These are phyloP conservation scores for Starmerella riodocensis DNA, from an alignment of 805 yeast species.

Conservation along the genomic window DNA sequence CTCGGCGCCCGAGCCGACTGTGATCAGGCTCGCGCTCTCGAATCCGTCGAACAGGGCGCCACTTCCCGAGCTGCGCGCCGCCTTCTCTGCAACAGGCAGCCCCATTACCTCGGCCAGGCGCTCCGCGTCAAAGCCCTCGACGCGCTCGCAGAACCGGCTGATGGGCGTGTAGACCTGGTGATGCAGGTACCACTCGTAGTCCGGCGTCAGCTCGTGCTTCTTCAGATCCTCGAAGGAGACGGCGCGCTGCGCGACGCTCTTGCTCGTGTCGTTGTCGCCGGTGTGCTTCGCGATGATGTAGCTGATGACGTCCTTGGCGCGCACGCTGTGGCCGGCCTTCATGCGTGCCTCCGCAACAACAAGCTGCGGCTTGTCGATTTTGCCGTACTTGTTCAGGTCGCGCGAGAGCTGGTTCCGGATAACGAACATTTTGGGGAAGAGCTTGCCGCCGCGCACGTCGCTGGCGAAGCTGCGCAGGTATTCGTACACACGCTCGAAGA, in stretches of 20 bases:
- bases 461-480: constrained; percentile 50
- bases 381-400: constrained; percentile 69
- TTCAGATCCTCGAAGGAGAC: constrained; percentile 61
- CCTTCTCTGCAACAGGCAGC: constrained; percentile 32
- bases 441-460: constrained; percentile 46
- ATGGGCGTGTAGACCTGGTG: constrained; percentile 86
- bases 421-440: constrained; percentile 54
- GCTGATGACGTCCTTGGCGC: constrained; percentile 82
- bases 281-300: constrained; percentile 57
- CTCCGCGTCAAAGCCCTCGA: constrained; percentile 74
- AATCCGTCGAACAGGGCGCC: constrained; percentile 28
- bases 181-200: constrained; percentile 64
- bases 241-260: constrained; percentile 64
- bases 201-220: constrained; percentile 47
- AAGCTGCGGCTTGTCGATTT: constrained; percentile 45
- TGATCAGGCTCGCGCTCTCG: constrained; percentile 8
- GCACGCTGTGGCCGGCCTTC: constrained; percentile 71
- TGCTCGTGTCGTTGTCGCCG: constrained; percentile 22
- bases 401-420: constrained; percentile 83
- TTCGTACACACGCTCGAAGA: constrained; percentile 11
- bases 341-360: constrained; percentile 77
- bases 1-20: constrained; percentile 42
- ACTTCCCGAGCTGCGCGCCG: constrained; percentile 46
- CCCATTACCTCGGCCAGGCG: constrained; percentile 69
- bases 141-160: constrained; percentile 68